Base-by-base conservation (phyloP, 164 flowering plant genomes). In the Litsea cubeba region DNA sequence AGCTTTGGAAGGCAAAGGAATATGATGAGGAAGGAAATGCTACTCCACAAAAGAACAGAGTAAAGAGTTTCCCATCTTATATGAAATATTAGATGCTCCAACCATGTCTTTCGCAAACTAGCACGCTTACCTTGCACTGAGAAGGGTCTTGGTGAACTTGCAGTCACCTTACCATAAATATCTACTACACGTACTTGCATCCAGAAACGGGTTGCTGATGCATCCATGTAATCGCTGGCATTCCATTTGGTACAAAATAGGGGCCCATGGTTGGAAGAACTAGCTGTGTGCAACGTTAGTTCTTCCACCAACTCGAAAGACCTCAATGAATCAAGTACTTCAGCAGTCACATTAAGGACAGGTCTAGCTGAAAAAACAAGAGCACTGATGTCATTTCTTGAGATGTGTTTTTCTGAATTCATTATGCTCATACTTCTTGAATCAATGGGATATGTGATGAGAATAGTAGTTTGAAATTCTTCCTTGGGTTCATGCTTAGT, bases 121-220 rank as follows among this genome's bases (percentile, higher is more conserved):
- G 75, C 75, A 57, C 22, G 66, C 72, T 67, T 66, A 24, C 78
- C 71, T 46, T 71, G 75, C 22, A 72, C 70, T 51, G 78, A 76
- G 57, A 76, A 76, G 26, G 78, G 75, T 20, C 65, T 72, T 50
- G 25, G 49, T 54, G 35, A 51, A 15, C 71, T 76, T 65, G 78
- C 50, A 32, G 71, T 72, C 24, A 5, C 71, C 70, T 65, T 28
- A 4, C 75, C 75, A 57, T 65, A 32, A 54, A 51, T 40, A 71
- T 76, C 78, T 23, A 57, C 23, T 11, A 71, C 78, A 14, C 32
- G 22, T n/a, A 76, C 75, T 50, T 76, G 75, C 20, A 76, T 40
- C 78, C 78, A 72, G 75, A 76, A 76, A 24, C 75, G 78, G 20
- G 71, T 64, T 54, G 71, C 74, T 22, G 78, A 71, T 54, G 71